phyloP scores from a whole-genome alignment of 73 alveolate genomes.

The Paramecium sonneborni region DNA sequence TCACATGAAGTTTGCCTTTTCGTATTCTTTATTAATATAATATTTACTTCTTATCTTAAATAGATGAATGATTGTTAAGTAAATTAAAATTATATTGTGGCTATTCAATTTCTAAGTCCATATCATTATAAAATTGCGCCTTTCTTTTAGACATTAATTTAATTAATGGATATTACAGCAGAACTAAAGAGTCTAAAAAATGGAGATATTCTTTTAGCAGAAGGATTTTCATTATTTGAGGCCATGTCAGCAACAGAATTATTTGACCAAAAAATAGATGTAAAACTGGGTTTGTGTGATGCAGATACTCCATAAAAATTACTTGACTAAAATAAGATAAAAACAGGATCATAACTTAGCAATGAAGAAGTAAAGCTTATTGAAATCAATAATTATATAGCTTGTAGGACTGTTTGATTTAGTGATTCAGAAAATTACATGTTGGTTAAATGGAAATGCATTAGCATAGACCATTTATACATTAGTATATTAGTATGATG shows the following conservation, averaged over 20 bases:
- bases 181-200: background rate
- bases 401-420: conserved; percentile 36
- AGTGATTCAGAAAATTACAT: background rate
- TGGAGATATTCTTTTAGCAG: conserved; percentile 38
- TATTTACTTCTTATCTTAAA: background rate
- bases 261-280: conserved; percentile 42
- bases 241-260: conserved; percentile 55
- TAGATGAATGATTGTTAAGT: background rate
- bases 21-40: background rate
- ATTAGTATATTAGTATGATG: background rate
- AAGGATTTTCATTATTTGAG: conserved; percentile 22
- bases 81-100: background rate
- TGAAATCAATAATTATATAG: background rate
- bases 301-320: conserved; percentile 30
- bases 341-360: conserved; percentile 2
- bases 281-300: conserved; percentile 38
- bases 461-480: conserved; percentile 28
- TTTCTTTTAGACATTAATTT: conserved; percentile 33
- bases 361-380: background rate
- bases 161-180: conserved; percentile 48
- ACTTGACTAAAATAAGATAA: background rate
- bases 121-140: background rate
- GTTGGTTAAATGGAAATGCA: conserved; percentile 52
- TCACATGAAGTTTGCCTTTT: background rate
- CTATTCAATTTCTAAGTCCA: background rate